These are phyloP conservation scores for Coprinopsis strossmayeri DNA, from an alignment of 768 basidiomycete genomes.

Conservation along the genomic window DNA sequence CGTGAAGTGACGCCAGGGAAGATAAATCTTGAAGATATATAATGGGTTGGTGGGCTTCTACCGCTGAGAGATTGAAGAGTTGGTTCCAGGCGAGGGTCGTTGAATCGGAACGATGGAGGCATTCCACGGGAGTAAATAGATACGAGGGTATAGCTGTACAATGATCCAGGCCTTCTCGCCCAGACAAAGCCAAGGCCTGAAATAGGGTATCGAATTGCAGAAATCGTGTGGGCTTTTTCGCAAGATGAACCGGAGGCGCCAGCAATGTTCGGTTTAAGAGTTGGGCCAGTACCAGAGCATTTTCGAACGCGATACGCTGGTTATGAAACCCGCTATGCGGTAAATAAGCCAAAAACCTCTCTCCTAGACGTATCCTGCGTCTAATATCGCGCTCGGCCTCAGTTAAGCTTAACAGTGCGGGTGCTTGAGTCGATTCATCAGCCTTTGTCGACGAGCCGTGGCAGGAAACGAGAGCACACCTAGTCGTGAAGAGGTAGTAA, in stretches of 20 bases:
- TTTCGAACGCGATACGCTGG: slow-evolving; percentile 82
- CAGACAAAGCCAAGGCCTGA: slow-evolving; percentile 37
- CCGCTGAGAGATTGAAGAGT: slow-evolving; percentile 48
- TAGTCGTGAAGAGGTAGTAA: slow-evolving; percentile 59
- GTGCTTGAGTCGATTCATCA: slow-evolving; percentile 13
- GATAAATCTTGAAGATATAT: slow-evolving; percentile 46
- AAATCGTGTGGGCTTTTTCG: slow-evolving; percentile 54
- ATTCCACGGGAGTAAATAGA: slow-evolving; percentile 44
- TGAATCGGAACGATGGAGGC: slow-evolving; percentile 51
- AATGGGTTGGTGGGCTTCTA: slow-evolving; percentile 34
- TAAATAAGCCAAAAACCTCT: slow-evolving; percentile 62
- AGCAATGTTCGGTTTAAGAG: slow-evolving; percentile 73
- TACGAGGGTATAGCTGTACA: slow-evolving; percentile 34
- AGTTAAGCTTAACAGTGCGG: not conserved
- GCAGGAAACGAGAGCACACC: slow-evolving; percentile 35
- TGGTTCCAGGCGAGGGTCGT: slow-evolving; percentile 66
- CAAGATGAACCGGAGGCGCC: slow-evolving; percentile 69
- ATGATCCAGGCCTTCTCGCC: slow-evolving; percentile 45
- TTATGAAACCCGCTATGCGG: slow-evolving; percentile 86
- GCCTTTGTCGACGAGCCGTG: slow-evolving; percentile 19
- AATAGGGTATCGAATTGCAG: slow-evolving; percentile 44
- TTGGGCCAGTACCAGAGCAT: slow-evolving; percentile 67
- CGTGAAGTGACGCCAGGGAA: slow-evolving; percentile 36
- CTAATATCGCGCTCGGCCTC: slow-evolving; percentile 8
- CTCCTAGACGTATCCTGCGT: slow-evolving; percentile 16